phyloP scores from a whole-genome alignment of 495 filamentous ascomycete genomes.

The Tetracladium marchalianum region DNA sequence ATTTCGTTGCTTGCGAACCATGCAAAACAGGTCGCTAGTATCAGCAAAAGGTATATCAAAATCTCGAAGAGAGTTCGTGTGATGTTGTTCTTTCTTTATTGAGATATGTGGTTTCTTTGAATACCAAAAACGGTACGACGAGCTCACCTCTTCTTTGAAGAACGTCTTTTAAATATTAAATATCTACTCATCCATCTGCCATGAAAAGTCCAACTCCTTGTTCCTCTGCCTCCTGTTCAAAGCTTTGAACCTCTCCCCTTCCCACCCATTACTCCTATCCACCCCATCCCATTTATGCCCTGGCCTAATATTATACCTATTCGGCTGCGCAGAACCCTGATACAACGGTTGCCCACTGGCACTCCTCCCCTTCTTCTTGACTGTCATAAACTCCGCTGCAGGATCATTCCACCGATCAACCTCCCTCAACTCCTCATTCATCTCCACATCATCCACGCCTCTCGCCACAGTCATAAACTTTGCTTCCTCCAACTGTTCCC shows the following conservation, averaged over 20 bases:
- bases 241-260: slow-evolving; percentile 87
- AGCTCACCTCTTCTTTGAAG: too few relatives aligned
- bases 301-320: slow-evolving; percentile 88
- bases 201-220: slow-evolving; percentile 76
- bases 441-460: slow-evolving; percentile 64
- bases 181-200: slow-evolving; percentile 71
- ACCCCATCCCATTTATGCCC: slow-evolving; percentile 97
- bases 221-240: slow-evolving; percentile 64
- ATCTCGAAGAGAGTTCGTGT: too few relatives aligned
- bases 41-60: background rate
- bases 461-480: slow-evolving; percentile 72
- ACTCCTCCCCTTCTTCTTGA: slow-evolving; percentile 32
- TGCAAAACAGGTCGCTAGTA: background rate
- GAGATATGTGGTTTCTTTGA: too few relatives aligned
- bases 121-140: too few relatives aligned
- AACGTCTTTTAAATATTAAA: too few relatives aligned
- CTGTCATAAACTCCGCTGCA: slow-evolving; percentile 66
- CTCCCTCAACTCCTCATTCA: slow-evolving; percentile 76
- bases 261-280: slow-evolving; percentile 88
- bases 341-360: slow-evolving; percentile 65
- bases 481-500: slow-evolving; percentile 62
- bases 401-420: slow-evolving; percentile 86
- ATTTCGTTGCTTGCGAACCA: background rate
- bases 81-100: too few relatives aligned
- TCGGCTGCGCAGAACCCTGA: slow-evolving; percentile 68